Base-by-base conservation (phyloP, 2,329 filamentous ascomycete genomes). In the Trichoderma sp. region DNA sequence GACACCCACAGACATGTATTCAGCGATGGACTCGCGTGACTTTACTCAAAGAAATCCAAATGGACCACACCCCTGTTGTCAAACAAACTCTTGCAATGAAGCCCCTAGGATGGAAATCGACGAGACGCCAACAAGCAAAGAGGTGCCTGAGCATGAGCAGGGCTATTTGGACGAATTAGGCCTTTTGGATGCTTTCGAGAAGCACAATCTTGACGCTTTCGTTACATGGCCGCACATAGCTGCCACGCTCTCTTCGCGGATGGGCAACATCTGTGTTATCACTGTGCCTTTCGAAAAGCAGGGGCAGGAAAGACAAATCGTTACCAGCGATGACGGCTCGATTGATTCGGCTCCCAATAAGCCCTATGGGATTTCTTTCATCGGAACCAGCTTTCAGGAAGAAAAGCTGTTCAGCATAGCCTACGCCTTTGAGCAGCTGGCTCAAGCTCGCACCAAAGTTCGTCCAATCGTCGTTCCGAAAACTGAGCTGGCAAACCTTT, bases 351-450 rank as follows among this genome's bases (percentile, higher is more conserved):
- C 81, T 0, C 88, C 89, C 0, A 86, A 86, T 24, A 76, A 88
- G 33, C 83, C 83, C 27, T 88, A 91, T 76, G 90, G 90, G 0
- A 78, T 92, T 11, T 83, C 83, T 5, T 92, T 92, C 73, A 79
- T 91, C 53, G 90, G 89, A 0, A 77, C 78, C 2, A 83, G 82
- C 64, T 92, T 86, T 80, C 85, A 82, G 47, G 90, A 92, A 76
- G 86, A 85, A 73, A 82, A 78, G 33, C 74, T 93, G 72, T 86
- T 92, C 68, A 86, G 86, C 0, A 84, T 89, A 74, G 90, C 89
- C 6, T 92, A 90, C 80, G 89, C 88, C 4, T 91, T 88, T 77
- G 90, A 93, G 81, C 87, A 91, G 79, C 79, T 82, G 71, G 89
- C 79, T 1, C 65, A 70, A 47, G 73, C 74, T 35, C 71, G 80